Conservation (phyloP, 2,329 filamentous ascomycete genomes). For the Ceratocystis destructans region DNA sequence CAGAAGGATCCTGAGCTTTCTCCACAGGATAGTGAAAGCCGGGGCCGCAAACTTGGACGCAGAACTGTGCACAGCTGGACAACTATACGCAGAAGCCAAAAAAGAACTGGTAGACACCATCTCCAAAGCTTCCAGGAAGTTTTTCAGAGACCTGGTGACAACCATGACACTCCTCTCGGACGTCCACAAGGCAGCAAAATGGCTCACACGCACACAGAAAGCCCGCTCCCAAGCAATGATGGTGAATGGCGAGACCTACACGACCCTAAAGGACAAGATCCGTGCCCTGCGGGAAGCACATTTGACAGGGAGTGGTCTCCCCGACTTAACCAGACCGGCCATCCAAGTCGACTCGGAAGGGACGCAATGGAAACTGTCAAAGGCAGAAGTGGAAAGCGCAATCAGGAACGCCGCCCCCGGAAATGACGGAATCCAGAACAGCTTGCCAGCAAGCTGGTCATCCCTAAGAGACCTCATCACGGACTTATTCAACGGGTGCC, state of each 20-base stretch:
- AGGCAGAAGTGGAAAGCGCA: background rate
- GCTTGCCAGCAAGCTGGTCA: background rate
- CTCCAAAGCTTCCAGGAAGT: background rate
- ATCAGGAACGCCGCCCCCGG: background rate
- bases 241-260: background rate
- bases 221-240: background rate
- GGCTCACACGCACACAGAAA: background rate
- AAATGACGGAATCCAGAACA: background rate
- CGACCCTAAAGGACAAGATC: background rate
- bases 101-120: background rate
- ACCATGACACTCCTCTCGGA: background rate
- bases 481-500: background rate
- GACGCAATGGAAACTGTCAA: background rate
- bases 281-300: background rate
- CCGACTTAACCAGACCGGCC: background rate
- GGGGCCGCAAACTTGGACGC: no score
- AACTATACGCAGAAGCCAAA: background rate
- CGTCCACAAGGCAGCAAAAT: constrained; percentile 6
- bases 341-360: background rate
- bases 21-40: no score
- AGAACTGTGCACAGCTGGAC: no score
- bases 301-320: background rate
- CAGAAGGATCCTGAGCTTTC: no score
- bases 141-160: background rate
- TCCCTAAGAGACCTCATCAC: constrained; percentile 21